Evolutionary conservation across 1,139 yeast genomes (phyloP).

Genomic region (Suhomyces panamericanus): DNA sequence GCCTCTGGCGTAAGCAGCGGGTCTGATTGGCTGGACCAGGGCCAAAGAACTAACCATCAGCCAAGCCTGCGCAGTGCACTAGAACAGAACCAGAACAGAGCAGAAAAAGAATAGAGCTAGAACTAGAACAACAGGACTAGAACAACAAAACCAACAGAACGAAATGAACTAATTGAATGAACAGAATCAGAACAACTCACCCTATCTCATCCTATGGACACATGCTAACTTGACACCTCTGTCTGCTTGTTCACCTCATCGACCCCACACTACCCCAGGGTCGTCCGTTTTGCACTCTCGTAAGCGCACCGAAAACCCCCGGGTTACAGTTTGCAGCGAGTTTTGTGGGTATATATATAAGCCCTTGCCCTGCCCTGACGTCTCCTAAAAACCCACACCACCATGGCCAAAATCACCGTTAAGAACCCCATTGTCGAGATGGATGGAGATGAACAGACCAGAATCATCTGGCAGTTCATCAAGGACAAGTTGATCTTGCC

Average conservation of each 20-base stretch:
- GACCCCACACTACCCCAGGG: background rate
- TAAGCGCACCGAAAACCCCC: slow-evolving; percentile 6
- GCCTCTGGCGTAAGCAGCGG: background rate
- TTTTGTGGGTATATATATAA: background rate
- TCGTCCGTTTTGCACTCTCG: background rate
- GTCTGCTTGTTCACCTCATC: background rate
- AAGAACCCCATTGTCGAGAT: slow-evolving; percentile 74
- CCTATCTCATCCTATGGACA: no score
- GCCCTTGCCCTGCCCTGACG: no score
- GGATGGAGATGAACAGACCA: slow-evolving; percentile 87
- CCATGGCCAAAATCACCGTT: slow-evolving; percentile 58
- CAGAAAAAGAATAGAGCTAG: no score
- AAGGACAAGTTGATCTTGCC: slow-evolving; percentile 70
- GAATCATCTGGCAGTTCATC: slow-evolving; percentile 79
- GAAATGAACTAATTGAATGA: no score
- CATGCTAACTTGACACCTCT: no score
- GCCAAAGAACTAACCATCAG: no score
- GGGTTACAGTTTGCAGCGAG: slow-evolving; percentile 1
- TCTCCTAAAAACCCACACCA: background rate
- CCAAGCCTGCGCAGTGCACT: no score
- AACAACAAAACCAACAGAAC: no score
- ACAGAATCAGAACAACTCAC: no score
- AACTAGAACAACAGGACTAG: no score
- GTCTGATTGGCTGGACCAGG: no score
- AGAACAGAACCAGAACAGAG: no score